Conservation (phyloP, 495 filamentous ascomycete species). For the Cercophora scortea region DNA sequence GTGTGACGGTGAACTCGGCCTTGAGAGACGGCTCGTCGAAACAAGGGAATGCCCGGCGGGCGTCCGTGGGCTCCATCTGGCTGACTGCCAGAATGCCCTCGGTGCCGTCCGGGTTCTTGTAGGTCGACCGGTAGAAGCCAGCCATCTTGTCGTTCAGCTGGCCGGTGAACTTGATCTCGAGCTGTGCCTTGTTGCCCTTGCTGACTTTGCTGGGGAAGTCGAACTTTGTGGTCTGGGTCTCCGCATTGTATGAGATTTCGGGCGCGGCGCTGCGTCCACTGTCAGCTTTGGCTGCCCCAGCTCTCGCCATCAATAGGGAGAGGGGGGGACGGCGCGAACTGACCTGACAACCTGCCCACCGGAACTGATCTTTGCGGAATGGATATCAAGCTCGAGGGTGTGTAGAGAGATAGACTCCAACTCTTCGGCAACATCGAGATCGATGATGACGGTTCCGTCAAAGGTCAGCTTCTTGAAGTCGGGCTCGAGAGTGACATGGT, state of each 20-base stretch:
- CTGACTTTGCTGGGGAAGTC: slow-evolving; percentile 52
- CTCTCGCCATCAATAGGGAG: background rate
- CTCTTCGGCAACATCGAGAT: slow-evolving; percentile 78
- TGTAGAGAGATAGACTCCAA: slow-evolving; percentile 83
- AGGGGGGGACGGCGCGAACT: slow-evolving; percentile 5
- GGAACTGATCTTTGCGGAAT: slow-evolving; percentile 59
- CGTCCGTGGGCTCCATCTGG: slow-evolving; percentile 81
- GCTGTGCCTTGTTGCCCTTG: slow-evolving; percentile 52
- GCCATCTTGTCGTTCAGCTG: slow-evolving; percentile 73
- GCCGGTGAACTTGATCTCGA: slow-evolving; percentile 59
- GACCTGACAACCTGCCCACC: slow-evolving; percentile 39
- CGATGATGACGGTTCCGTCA: slow-evolving; percentile 59
- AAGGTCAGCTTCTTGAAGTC: slow-evolving; percentile 64
- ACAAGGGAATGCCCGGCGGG: slow-evolving; percentile 65
- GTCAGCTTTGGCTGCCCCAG: slow-evolving; percentile 2
- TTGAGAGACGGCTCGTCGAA: slow-evolving; percentile 75
- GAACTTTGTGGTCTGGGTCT: slow-evolving; percentile 56
- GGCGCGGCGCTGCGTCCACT: slow-evolving; percentile 40
- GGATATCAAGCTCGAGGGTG: slow-evolving; percentile 76
- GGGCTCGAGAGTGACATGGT: slow-evolving; percentile 67
- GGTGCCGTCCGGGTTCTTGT: slow-evolving; percentile 55
- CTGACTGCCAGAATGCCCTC: slow-evolving; percentile 62
- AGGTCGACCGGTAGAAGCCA: slow-evolving; percentile 74
- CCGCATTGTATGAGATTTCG: slow-evolving; percentile 50
- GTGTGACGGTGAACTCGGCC: slow-evolving; percentile 63